Evolutionary conservation across 495 filamentous ascomycete species (phyloP), one percentile per base, ranked within the genome.

Genomic region (Aspergillus bridgeri): DNA sequence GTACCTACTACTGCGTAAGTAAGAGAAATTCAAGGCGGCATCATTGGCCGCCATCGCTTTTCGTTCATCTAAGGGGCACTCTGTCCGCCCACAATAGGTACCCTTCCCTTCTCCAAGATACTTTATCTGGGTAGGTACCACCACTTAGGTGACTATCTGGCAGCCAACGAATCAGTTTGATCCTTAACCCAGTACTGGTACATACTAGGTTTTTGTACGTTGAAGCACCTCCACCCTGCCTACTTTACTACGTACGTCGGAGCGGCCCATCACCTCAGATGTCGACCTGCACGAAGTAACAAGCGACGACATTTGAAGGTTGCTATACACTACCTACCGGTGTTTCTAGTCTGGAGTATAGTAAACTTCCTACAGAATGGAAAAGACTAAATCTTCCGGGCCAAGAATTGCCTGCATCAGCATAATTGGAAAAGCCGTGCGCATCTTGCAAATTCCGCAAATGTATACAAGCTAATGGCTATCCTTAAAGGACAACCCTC

Each of bases 381-480:
- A n/a, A 17, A 46, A 9, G 17, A 9, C 11, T 19, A 67, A 20
- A 46, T 75, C 73, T 71, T 53, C 66, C 50, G 65, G 64, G 27
- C 66, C 75, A 29, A 72, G 59, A 45, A 93, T 98, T 69, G 91
- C 91, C 65, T 96, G 92, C 70, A 84, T 98, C 58, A 91, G 91
- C 64, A 77, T 98, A 21, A 96, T 98, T 64, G 92, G 93, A 50
- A 91, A 92, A 76, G 85, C 93, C 67, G 90, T 96, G 83, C 46
- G 77, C 66, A 47, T 54, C 29, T 27, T 38, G 18, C 46, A 17
- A 2, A 17, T 1, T 52, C 22, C 9, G 25, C 4, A 38, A 15
- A 15, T 8, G 46, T 17, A 23, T 61, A n/a, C 43, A 20, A 51
- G 27, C 60, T 61, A 23, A 65, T 53, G 44, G 23, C n/a, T 20